These are phyloP conservation scores for Eremothecium cymbalariae DNA, from an alignment of 1,139 yeast genomes.

Conservation along the genomic window DNA sequence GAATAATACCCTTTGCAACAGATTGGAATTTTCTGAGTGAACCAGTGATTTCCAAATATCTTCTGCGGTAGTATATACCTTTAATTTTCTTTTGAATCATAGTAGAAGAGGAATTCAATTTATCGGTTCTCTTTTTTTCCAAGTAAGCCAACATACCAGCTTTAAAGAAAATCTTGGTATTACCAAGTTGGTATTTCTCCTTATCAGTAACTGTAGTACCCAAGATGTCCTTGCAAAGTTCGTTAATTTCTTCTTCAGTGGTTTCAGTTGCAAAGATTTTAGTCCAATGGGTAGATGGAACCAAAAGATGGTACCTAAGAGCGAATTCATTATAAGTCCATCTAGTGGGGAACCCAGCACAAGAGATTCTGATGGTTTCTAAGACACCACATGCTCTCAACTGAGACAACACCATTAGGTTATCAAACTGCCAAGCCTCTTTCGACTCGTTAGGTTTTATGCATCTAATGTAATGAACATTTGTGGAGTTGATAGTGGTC, in stretches of 20 bases:
- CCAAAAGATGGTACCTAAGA: conserved; percentile 74
- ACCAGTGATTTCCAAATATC: conserved; percentile 46
- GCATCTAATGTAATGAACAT: conserved; percentile 94
- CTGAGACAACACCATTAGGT: conserved; percentile 90
- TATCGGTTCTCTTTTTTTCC: conserved; percentile 77
- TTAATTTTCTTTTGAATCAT: conserved; percentile 81
- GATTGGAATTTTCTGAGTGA: conserved; percentile 57
- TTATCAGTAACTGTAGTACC: conserved; percentile 52
- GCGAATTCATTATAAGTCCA: conserved; percentile 96
- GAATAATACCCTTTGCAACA: conserved; percentile 52
- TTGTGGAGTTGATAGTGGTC: conserved; percentile 87
- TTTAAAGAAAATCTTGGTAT: conserved; percentile 87
- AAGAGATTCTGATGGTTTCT: conserved; percentile 91
- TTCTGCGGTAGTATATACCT: conserved; percentile 54
- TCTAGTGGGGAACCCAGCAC: conserved; percentile 97
- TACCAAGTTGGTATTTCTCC: conserved; percentile 74
- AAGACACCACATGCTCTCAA: conserved; percentile 97
- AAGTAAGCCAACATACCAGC: conserved; percentile 93
- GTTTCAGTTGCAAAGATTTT: conserved; percentile 48
- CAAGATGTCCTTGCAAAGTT: conserved; percentile 61
- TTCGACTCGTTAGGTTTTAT: conserved; percentile 93
- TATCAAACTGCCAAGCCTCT: conserved; percentile 93
- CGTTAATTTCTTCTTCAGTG: conserved; percentile 51
- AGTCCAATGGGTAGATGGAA: conserved; percentile 64
- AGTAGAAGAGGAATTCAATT: conserved; percentile 68